Base-by-base conservation (phyloP, 1,284 basidiomycete species). In the Cronartium quercuum region DNA sequence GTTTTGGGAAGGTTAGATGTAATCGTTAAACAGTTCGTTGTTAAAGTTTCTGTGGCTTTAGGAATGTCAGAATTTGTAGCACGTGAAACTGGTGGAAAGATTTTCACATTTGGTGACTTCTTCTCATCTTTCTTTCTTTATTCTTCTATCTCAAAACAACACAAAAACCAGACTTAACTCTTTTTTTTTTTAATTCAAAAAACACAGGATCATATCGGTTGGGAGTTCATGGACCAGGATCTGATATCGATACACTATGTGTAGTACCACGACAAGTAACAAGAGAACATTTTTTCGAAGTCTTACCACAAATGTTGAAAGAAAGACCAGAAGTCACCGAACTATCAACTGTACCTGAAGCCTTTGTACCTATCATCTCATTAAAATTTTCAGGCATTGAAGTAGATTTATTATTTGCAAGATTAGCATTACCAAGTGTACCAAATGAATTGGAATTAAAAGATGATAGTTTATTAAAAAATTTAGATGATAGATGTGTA, bases 191-290 rank as follows among this genome's bases (percentile, higher is more conserved):
- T 5, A 21, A 62, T 6, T 15, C 34, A 21, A 15, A 24, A 21
- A 29, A 21, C 58, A 13, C 35, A 61, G 60, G 61, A 24, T 69
- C 37, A 7, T 78, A 80, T 70, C 83, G 85, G 78, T 85, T 99
- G 58, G 95, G 95, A 75, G 95, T 98, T 15, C 96, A 98, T 82
- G 92, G 92, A 13, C 95, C 96, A 42, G 92, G 93, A 9, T 87
- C 90, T 61, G 95, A 98, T 88, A 98, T 99, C 82, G 95, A 99
- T 84, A 98, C 94, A n/a, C 85, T 99, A 42, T 94, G 94, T 82
- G 95, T 98, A 37, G 96, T 96, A 38, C 95, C 95, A 5, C 92
- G 94, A 82, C 93, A 98, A 82, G 90, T 98, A 71, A 90, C 90
- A 77, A 87, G 92, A 77, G 94, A 97, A 80, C 93, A 98, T 84